phyloP scores from a whole-genome alignment of 148 eudicot species.

The Limonium bicolor region DNA sequence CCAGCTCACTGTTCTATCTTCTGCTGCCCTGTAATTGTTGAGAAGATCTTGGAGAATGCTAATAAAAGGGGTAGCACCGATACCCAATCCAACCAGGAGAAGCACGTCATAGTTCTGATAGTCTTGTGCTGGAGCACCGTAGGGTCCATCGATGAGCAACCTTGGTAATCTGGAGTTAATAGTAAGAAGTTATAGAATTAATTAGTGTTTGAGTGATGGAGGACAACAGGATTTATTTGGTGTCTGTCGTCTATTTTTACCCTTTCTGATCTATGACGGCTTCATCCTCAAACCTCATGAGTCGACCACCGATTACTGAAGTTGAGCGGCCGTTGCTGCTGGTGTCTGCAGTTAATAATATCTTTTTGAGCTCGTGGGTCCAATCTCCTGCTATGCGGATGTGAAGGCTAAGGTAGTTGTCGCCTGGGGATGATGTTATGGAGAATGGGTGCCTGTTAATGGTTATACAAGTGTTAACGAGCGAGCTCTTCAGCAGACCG shows the following conservation, averaged over 20 bases:
- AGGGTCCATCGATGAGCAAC: slow-evolving; percentile 85
- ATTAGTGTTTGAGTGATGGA: not conserved
- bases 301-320: slow-evolving; percentile 62
- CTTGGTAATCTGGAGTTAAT: slow-evolving; percentile 45
- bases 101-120: slow-evolving; percentile 82
- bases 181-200: not conserved
- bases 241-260: slow-evolving; percentile 22
- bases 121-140: slow-evolving; percentile 96
- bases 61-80: slow-evolving; percentile 96
- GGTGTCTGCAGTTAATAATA: slow-evolving; percentile 46
- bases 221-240: too few species aligned
- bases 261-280: slow-evolving; percentile 39
- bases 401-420: slow-evolving; percentile 75
- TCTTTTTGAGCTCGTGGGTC: slow-evolving; percentile 70
- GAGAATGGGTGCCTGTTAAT: slow-evolving; percentile 93
- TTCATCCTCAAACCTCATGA: slow-evolving; percentile 34
- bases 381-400: slow-evolving; percentile 82
- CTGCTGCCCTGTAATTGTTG: slow-evolving; percentile 45
- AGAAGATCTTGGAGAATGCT: slow-evolving; percentile 80
- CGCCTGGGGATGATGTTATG: slow-evolving; percentile 94
- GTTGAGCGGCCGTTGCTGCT: too few species aligned
- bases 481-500: too few species aligned
- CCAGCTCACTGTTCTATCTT: slow-evolving; percentile 35
- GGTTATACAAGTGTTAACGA: too few species aligned
- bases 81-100: slow-evolving; percentile 93